phyloP scores from a whole-genome alignment of 2,329 filamentous ascomycete genomes.

The Daldinia sp. region DNA sequence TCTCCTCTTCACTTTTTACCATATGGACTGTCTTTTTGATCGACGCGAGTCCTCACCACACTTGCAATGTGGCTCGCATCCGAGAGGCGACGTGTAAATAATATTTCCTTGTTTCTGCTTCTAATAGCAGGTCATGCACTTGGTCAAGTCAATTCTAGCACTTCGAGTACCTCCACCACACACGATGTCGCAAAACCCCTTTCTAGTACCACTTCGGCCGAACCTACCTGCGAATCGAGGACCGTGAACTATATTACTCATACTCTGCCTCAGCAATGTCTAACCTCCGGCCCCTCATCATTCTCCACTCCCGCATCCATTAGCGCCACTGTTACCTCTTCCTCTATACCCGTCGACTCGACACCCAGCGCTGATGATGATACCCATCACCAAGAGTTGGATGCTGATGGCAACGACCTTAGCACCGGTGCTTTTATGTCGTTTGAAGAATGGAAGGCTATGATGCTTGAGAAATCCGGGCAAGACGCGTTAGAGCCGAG shows the following conservation, averaged over 20 bases:
- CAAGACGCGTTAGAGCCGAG: slow-evolving; percentile 77
- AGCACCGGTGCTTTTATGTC: slow-evolving; percentile 81
- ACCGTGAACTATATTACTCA: slow-evolving; percentile 88
- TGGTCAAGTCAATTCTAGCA: slow-evolving; percentile 40
- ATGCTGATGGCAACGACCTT: slow-evolving; percentile 72
- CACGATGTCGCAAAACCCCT: slow-evolving; percentile 41
- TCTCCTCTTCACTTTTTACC: slow-evolving; percentile 5
- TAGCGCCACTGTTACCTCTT: slow-evolving; percentile 41
- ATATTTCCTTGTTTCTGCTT: slow-evolving; percentile 33
- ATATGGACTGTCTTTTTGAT: slow-evolving; percentile 44
- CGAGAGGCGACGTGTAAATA: slow-evolving; percentile 39
- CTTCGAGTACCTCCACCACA: slow-evolving; percentile 29
- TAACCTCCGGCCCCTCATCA: slow-evolving; percentile 70
- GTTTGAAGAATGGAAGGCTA: slow-evolving; percentile 98
- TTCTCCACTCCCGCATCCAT: slow-evolving; percentile 43
- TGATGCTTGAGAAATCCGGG: slow-evolving; percentile 87
- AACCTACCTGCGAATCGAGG: slow-evolving; percentile 65
- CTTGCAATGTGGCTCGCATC: slow-evolving; percentile 46
- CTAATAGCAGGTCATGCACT: slow-evolving; percentile 27
- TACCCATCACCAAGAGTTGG: slow-evolving; percentile 63
- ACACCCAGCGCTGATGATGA: slow-evolving; percentile 40
- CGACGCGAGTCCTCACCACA: slow-evolving; percentile 33
- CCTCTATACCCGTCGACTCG: slow-evolving; percentile 38
- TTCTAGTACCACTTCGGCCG: slow-evolving; percentile 37
- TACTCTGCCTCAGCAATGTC: slow-evolving; percentile 79